A percentile compares a stretch with the other conserved stretches of the same genome.
phyloP scores from a whole-genome alignment of 1,284 basidiomycete genomes.

The Ceratobasidium sp. region DNA sequence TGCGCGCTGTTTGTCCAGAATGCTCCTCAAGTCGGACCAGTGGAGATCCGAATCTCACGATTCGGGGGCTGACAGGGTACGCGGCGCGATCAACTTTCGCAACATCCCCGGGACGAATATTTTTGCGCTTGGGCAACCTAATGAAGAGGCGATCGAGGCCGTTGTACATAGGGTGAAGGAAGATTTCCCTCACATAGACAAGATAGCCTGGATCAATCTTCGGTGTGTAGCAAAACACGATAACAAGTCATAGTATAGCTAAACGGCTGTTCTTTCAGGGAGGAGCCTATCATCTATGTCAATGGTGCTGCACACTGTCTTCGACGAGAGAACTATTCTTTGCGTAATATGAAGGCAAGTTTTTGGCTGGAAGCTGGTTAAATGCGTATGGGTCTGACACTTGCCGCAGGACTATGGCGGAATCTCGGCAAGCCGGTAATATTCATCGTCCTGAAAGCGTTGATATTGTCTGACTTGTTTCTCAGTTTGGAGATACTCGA shows the following conservation, averaged over 20 bases:
- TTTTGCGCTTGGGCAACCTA: slow-evolving; percentile 93
- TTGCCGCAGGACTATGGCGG: slow-evolving; percentile 79
- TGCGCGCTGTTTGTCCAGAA: slow-evolving; percentile 57
- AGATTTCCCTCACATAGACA: slow-evolving; percentile 65
- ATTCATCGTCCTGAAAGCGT: neutral
- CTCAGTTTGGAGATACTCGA: slow-evolving; percentile 79
- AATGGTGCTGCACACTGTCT: slow-evolving; percentile 84
- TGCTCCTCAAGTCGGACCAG: slow-evolving; percentile 88
- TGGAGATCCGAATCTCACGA: slow-evolving; percentile 78
- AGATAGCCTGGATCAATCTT: slow-evolving; percentile 90
- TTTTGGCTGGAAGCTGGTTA: neutral
- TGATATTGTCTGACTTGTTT: neutral
- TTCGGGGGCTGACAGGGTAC: slow-evolving; percentile 68
- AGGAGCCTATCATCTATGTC: slow-evolving; percentile 92
- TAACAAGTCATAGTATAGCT: neutral
- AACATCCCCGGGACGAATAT: slow-evolving; percentile 84
- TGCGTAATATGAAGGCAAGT: slow-evolving; percentile 83
- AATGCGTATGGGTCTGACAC: slow-evolving; percentile 22
- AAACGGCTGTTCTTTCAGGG: slow-evolving; percentile 40
- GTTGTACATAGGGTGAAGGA: slow-evolving; percentile 76
- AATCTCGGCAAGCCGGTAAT: slow-evolving; percentile 77
- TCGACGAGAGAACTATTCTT: slow-evolving; percentile 77
- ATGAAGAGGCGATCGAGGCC: slow-evolving; percentile 85
- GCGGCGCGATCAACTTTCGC: slow-evolving; percentile 95
- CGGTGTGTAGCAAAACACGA: slow-evolving; percentile 59